Evolutionary conservation across 1,139 yeast species (phyloP).

Genomic region (Blastobotrys ciferrii): DNA sequence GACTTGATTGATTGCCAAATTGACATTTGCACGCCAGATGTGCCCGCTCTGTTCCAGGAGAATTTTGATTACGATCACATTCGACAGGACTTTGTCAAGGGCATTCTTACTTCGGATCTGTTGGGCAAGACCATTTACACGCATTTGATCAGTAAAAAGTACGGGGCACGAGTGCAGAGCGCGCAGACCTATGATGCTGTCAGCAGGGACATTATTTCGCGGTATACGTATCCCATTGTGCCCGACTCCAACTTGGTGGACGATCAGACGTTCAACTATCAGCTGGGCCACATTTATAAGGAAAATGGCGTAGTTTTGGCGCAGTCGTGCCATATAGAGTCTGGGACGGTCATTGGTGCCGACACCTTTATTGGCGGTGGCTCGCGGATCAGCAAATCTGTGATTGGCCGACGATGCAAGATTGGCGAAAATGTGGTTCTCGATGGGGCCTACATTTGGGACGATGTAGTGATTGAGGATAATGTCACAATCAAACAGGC

Average conservation of each 20-base stretch:
- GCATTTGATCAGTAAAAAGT: slow-evolving; percentile 69
- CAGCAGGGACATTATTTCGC: slow-evolving; percentile 82
- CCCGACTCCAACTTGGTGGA: slow-evolving; percentile 79
- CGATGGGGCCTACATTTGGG: slow-evolving; percentile 82
- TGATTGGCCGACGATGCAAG: slow-evolving; percentile 79
- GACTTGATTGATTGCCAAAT: slow-evolving; percentile 95
- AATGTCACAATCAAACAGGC: slow-evolving; percentile 56
- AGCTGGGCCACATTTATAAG: slow-evolving; percentile 81
- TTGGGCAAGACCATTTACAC: slow-evolving; percentile 89
- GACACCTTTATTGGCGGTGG: slow-evolving; percentile 63
- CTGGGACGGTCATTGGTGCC: slow-evolving; percentile 75
- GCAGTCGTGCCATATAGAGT: slow-evolving; percentile 81
- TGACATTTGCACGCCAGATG: slow-evolving; percentile 92
- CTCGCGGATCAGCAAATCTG: slow-evolving; percentile 56
- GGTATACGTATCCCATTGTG: slow-evolving; percentile 90
- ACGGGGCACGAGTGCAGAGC: slow-evolving; percentile 92
- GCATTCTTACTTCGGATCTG: slow-evolving; percentile 86
- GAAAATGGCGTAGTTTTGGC: slow-evolving; percentile 80
- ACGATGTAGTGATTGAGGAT: slow-evolving; percentile 69
- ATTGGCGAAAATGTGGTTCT: slow-evolving; percentile 77
- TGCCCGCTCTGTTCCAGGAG: slow-evolving; percentile 93
- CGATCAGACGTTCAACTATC: slow-evolving; percentile 72
- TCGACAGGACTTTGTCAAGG: slow-evolving; percentile 84
- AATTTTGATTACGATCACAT: slow-evolving; percentile 90
- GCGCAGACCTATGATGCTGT: slow-evolving; percentile 91